A percentile compares a stretch with the other conserved stretches of the same genome.
These are phyloP conservation scores for Viridothelium virens DNA, from an alignment of 495 filamentous ascomycete genomes.

Conservation along the genomic window DNA sequence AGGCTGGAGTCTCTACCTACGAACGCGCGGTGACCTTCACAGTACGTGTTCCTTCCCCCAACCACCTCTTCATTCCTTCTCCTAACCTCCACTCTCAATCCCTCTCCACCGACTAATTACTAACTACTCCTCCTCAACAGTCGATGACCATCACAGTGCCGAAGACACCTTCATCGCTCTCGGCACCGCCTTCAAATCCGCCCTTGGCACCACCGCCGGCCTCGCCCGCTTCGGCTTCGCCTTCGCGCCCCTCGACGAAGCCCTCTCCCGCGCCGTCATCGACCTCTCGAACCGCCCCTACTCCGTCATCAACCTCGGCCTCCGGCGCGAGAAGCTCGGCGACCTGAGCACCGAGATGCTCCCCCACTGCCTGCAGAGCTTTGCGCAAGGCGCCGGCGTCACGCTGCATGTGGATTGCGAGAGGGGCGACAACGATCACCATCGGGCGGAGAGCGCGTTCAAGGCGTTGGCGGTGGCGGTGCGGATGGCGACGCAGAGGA, in stretches of 20 bases:
- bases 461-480: constrained; percentile 90
- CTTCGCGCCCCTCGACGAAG: constrained; percentile 90
- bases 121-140: constrained; percentile 37
- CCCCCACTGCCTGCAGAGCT: constrained; percentile 87
- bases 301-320: constrained; percentile 69
- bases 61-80: not conserved
- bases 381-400: constrained; percentile 81
- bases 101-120: not conserved
- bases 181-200: constrained; percentile 69
- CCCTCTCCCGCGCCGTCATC: constrained; percentile 85
- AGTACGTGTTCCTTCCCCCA: constrained; percentile 51
- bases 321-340: constrained; percentile 85
- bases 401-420: constrained; percentile 90
- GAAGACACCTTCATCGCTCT: constrained; percentile 94
- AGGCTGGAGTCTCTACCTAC: constrained; percentile 78
- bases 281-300: constrained; percentile 89
- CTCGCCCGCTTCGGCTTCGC: constrained; percentile 84
- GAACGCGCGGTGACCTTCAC: constrained; percentile 80
- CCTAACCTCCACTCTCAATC: not conserved
- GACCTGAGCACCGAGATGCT: constrained; percentile 94
- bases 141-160: constrained; percentile 97
- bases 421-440: constrained; percentile 88
- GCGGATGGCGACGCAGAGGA: constrained; percentile 60
- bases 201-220: constrained; percentile 67
- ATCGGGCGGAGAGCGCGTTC: constrained; percentile 92